phyloP scores from a whole-genome alignment of 148 eudicot genomes.

The Dysphania ambrosioides region DNA sequence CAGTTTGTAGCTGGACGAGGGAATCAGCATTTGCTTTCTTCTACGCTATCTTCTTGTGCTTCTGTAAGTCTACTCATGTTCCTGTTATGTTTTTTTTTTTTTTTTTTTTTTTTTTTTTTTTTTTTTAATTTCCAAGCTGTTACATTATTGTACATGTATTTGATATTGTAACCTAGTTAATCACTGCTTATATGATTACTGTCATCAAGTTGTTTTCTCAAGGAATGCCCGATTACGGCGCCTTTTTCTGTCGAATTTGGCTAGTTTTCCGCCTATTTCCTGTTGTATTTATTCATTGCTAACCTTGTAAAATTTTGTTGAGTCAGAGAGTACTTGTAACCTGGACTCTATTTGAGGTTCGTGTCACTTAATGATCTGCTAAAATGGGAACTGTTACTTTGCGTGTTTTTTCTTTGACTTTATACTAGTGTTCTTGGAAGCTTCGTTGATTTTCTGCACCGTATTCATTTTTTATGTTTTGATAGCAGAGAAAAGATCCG shows the following conservation, averaged over 20 bases:
- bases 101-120: background rate
- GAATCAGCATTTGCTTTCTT: conserved; percentile 26
- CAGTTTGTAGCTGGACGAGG: conserved; percentile 41
- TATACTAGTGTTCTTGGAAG: background rate
- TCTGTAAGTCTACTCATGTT: conserved; percentile 36
- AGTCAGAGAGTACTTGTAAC: no score
- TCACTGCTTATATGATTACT: background rate
- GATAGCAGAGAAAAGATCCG: conserved; percentile 50
- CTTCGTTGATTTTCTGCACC: background rate
- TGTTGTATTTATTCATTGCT: no score
- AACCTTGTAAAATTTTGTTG: no score
- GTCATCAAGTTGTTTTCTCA: background rate
- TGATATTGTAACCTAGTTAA: no score
- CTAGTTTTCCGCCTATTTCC: background rate
- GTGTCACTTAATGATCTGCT: background rate
- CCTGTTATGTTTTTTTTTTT: background rate
- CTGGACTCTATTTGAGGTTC: background rate
- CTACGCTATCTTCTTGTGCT: conserved; percentile 37
- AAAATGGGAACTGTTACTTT: background rate
- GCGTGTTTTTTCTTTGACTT: background rate
- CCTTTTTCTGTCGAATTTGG: background rate
- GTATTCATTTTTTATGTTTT: conserved; percentile 12
- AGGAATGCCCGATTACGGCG: background rate
- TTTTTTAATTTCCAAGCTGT: background rate
- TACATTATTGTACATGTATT: background rate